Evolutionary conservation across 75 land plant species (phyloP).

Genomic region (Larix kaempferi): DNA sequence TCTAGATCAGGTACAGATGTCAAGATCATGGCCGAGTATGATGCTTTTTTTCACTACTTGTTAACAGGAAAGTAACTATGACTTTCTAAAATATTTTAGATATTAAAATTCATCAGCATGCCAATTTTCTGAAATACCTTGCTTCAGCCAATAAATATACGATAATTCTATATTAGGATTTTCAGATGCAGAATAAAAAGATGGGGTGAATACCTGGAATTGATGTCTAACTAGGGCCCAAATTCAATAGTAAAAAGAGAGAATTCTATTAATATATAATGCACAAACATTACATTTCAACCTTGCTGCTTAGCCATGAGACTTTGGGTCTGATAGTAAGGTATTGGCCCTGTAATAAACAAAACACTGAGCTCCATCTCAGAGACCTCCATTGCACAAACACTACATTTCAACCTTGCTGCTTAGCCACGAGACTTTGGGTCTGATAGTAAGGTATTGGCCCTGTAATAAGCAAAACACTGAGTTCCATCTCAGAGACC

Average conservation of each 20-base stretch:
- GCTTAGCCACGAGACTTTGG: no score
- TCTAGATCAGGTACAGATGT: slow-evolving; percentile 5
- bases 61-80: neutral
- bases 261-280: no score
- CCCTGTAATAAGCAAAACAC: no score
- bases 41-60: neutral
- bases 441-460: no score
- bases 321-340: no score
- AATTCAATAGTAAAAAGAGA: neutral
- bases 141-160: neutral
- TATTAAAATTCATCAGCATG: neutral
- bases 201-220: neutral
- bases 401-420: no score
- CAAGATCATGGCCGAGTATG: slow-evolving; percentile 12
- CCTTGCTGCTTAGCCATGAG: no score
- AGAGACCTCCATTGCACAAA: no score
- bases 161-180: neutral
- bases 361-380: no score
- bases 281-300: no score
- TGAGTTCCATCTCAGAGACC: no score
- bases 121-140: neutral
- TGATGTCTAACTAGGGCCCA: neutral
- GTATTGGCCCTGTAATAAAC: no score
- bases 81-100: neutral
- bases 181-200: neutral